Base-by-base conservation (phyloP, 306 rosid species). In the Calophaca sinica region DNA sequence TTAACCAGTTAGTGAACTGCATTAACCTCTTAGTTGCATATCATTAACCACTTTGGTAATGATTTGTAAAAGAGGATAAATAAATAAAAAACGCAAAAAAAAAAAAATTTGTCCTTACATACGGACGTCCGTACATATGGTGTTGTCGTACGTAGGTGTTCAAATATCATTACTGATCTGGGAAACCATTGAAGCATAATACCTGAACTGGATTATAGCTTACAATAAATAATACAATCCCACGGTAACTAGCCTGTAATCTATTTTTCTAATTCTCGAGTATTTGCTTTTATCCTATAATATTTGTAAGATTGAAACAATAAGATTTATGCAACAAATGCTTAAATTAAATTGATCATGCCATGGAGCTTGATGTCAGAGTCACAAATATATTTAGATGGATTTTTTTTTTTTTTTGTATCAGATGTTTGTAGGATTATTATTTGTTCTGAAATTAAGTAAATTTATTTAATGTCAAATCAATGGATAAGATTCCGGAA, bases 201-300 rank as follows among this genome's bases (percentile, higher is more conserved):
- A 42, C 26, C 66, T 53, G 59, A 76, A 32, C 54, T 54, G 9
- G 55, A 66, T 54, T 42, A 32, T 76, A 52, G 66, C 57, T 41
- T 75, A 62, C 53, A 3, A 15, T 4, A 10, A 15, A 53, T 5
- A 29, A 29, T 39, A 33, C 20, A 57, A 44, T 70, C 65, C 29
- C 29, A 28, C 10, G 13, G 44, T 72, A 44, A 31, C 44, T 42
- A 13, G 58, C 46, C 15, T 15, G 32, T 35, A 2, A 12, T 62
- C 61, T 46, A 62, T 52, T 33, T 15, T 61, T 38, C 46, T 20
- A 20, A 20, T 20, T 61, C 5, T 49, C 2, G 15, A 46, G 26
- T 71, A 11, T 60, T 46, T 73, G 7, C 13, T 46, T 73, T 10
- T 32, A 14, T 73, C 39, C 49, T 60, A 9, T 33, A 51, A 33